phyloP scores from a whole-genome alignment of 2,329 filamentous ascomycete genomes.

The Amylocarpus encephaloides region DNA sequence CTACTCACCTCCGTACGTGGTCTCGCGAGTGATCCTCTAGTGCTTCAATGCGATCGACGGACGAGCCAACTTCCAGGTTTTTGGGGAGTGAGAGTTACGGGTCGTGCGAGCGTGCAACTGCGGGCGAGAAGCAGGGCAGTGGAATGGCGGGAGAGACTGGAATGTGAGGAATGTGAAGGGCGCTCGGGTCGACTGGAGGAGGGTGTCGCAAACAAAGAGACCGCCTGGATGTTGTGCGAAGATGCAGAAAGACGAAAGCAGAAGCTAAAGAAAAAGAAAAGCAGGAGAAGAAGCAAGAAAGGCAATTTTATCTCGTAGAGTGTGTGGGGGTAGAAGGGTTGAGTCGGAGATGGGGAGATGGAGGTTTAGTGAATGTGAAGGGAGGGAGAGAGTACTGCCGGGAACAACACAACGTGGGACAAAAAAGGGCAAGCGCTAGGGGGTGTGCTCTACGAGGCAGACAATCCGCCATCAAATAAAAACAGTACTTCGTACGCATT shows the following conservation, averaged over 20 bases:
- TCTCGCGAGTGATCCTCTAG: slow-evolving; percentile 13
- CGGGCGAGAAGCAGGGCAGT: slow-evolving; percentile 6
- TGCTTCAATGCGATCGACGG: slow-evolving; percentile 1
- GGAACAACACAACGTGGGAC: slow-evolving; percentile 9
- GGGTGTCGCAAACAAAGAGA: slow-evolving; percentile 5
- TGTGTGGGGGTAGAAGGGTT: too few species aligned
- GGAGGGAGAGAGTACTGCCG: not conserved
- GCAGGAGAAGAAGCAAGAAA: not conserved
- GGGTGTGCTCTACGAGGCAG: not conserved
- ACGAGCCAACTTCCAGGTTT: not conserved
- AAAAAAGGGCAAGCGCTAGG: slow-evolving; percentile 6
- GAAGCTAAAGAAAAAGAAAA: not conserved
- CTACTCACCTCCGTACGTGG: slow-evolving; percentile 22
- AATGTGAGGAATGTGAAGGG: not conserved
- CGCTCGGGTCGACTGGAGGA: not conserved
- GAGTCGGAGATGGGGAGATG: too few species aligned
- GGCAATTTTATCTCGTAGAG: too few species aligned
- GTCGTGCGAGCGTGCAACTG: slow-evolving; percentile 12
- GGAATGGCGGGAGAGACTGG: slow-evolving; percentile 16
- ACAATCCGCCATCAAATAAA: not conserved
- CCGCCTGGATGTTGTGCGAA: not conserved
- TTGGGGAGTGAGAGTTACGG: slow-evolving; percentile 6
- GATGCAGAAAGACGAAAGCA: slow-evolving; percentile 3
- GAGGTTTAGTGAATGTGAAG: too few species aligned
- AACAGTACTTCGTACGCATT: not conserved